Evolutionary conservation across 768 basidiomycete species (phyloP).

Genomic region (Suillus decipiens): DNA sequence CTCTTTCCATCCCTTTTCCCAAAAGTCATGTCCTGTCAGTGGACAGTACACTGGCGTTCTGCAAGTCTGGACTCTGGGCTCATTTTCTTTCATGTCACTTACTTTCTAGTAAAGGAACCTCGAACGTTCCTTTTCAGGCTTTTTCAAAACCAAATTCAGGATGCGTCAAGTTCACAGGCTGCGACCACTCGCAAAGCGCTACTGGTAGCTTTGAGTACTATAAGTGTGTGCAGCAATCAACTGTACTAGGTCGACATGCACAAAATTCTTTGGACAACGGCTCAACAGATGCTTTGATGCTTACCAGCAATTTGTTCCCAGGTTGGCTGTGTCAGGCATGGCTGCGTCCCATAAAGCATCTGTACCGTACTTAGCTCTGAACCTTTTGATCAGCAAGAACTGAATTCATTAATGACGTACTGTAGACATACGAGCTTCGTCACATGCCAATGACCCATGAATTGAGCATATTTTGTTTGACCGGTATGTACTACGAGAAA

Average conservation of each 20-base stretch:
- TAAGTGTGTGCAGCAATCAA: background rate
- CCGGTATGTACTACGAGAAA: background rate
- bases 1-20: slow-evolving; percentile 26
- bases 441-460: background rate
- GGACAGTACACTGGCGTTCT: slow-evolving; percentile 26
- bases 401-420: background rate
- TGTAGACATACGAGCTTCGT: background rate
- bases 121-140: background rate
- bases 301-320: background rate
- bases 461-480: background rate
- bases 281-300: background rate
- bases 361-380: background rate
- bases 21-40: slow-evolving; percentile 9
- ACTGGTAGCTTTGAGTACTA: background rate
- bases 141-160: background rate
- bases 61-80: slow-evolving; percentile 19
- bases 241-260: background rate
- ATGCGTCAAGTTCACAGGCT: background rate
- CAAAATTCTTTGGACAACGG: background rate
- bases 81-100: background rate
- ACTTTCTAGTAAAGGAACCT: background rate
- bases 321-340: background rate
- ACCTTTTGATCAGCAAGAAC: background rate
- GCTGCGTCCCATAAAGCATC: background rate
- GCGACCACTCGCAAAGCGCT: background rate